A percentile compares a stretch with the other conserved stretches of the same genome.
Conservation (phyloP, 148 eudicot genomes). For the Pouteria glomerata region DNA sequence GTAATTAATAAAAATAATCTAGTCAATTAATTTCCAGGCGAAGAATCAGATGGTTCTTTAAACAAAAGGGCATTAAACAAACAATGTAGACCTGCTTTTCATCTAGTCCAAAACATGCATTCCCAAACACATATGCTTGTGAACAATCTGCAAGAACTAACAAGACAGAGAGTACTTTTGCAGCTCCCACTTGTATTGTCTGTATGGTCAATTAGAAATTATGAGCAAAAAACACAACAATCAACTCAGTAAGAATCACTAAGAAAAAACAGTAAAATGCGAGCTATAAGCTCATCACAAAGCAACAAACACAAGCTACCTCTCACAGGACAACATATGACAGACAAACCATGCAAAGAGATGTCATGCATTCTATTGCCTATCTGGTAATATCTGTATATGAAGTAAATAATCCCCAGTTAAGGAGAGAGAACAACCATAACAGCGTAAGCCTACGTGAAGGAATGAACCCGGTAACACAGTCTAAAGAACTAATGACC, state of each 20-base stretch:
- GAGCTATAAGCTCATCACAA: not conserved
- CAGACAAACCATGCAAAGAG: not conserved
- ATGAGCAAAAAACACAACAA: conserved; percentile 4
- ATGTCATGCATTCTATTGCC: not conserved
- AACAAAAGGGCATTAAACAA: conserved; percentile 4
- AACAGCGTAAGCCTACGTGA: too few relatives aligned
- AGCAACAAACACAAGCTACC: not conserved
- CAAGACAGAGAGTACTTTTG: conserved; percentile 55
- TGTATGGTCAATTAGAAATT: conserved; percentile 27
- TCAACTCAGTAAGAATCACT: not conserved
- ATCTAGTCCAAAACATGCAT: conserved; percentile 60
- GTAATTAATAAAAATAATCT: not conserved
- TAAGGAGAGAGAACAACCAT: not conserved
- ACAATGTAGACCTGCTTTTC: conserved; percentile 57
- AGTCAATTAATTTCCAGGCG: not conserved
- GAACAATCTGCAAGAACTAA: conserved; percentile 50
- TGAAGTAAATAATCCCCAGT: not conserved
- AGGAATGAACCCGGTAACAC: not conserved
- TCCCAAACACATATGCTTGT: conserved; percentile 40
- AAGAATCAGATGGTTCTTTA: not conserved
- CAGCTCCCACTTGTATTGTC: conserved; percentile 75
- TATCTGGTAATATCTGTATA: not conserved
- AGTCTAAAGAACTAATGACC: not conserved
- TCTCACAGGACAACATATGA: not conserved
- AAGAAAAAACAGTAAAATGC: not conserved